A percentile compares a stretch with the other conserved stretches of the same genome.
Conservation (phyloP, 2,329 filamentous ascomycete genomes). For the Monosporascus ibericus region DNA sequence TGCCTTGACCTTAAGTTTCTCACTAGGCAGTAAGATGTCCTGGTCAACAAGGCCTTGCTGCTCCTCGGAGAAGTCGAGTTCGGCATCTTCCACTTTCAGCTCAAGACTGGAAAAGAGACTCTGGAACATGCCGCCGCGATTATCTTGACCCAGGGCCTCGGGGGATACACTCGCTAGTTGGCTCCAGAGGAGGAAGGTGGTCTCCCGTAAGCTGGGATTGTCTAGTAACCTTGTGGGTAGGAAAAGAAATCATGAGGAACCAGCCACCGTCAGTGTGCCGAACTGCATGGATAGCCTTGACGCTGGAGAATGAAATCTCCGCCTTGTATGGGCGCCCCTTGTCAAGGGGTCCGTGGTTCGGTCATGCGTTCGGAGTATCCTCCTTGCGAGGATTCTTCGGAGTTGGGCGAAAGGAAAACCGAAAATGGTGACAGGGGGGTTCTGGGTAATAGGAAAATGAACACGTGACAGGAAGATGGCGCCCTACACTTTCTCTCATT, state of each 20-base stretch:
- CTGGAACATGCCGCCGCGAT: constrained; percentile 71
- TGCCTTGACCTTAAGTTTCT: constrained; percentile 73
- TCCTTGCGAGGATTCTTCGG: constrained; percentile 14
- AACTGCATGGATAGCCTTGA: too few relatives aligned
- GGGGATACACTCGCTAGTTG: constrained; percentile 80
- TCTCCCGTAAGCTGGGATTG: constrained; percentile 87
- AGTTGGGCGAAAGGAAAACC: too few relatives aligned
- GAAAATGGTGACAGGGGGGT: too few relatives aligned
- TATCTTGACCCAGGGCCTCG: constrained; percentile 70
- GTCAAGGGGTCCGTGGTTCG: constrained; percentile 6
- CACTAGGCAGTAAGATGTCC: constrained; percentile 64
- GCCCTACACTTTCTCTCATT: too few relatives aligned
- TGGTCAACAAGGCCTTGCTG: constrained; percentile 29
- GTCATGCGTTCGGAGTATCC: constrained; percentile 4
- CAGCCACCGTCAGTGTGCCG: constrained; percentile 27
- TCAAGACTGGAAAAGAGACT: constrained; percentile 79
- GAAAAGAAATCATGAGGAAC: constrained; percentile 41
- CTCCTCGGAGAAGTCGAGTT: constrained; percentile 59
- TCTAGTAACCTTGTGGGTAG: constrained; percentile 46
- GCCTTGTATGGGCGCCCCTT: constrained; percentile 30
- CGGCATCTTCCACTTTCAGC: constrained; percentile 81
- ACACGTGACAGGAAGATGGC: too few relatives aligned
- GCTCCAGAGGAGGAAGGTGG: constrained; percentile 95
- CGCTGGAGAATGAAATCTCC: constrained; percentile 1
- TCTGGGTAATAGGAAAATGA: too few relatives aligned